Base-by-base conservation (phyloP, 495 filamentous ascomycete genomes). In the Neurospora pannonica region DNA sequence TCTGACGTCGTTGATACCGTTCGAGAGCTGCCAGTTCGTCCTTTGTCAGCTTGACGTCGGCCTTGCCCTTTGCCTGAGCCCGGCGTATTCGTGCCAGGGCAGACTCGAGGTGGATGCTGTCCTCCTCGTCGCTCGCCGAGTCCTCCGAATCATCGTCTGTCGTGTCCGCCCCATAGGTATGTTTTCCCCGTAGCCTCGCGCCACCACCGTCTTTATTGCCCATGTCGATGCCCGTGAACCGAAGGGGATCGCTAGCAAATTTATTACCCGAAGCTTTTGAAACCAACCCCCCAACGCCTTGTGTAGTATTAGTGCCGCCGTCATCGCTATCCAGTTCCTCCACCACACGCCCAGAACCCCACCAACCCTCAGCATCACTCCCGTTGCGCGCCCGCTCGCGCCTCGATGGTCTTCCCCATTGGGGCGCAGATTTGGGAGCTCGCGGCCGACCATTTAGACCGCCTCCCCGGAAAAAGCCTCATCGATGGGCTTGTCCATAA, bases 381-480 rank as follows among this genome's bases (percentile, higher is more conserved):
- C 84, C 85, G 81, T 88, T 86, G 81, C 89, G 85, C 84, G 88
- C 89, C 87, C 89, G 88, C 84, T 87, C 89, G 89, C 91, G 92
- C 92, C 92, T 89, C 78, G 93, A 91, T 95, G 94, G 94, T 97
- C 94, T 97, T 97, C 94, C 94, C 94, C 93, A 92, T 92, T 85
- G 90, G 93, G 92, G 93, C 93, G 90, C 91, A 92, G 87, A 87
- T 89, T 94, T 90, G 91, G 94, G 94, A 97, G 93, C 89, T 97
- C 93, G 94, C 94, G 94, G 94, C 93, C 95, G 94, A 97, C 94
- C 94, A 95, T 89, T 91, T 98, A 98, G 93, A 98, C 95, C 95
- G 94, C 96, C 95, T 98, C 97, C 96, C 97, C 96, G 89, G 97
- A 99, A 98, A 99, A 99, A 99, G 95, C 94, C 94, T 95, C 95